A percentile compares a stretch with the other conserved stretches of the same genome.
Conservation (phyloP, 768 basidiomycete genomes). For the Suillus cothurnatus region DNA sequence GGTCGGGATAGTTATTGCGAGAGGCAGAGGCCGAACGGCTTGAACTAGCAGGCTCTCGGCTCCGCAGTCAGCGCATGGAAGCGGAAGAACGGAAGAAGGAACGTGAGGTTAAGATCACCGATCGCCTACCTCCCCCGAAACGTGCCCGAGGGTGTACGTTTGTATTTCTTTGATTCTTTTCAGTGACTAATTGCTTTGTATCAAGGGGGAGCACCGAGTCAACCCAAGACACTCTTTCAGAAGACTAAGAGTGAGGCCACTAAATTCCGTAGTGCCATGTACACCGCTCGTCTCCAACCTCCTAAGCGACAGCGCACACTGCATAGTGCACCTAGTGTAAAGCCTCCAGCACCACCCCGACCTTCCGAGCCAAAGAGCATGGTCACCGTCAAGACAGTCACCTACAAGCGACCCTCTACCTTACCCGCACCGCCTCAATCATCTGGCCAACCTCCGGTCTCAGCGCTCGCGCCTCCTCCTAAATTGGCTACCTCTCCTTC, state of each 20-base stretch:
- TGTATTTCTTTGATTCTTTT: not conserved
- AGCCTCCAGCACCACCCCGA: constrained; percentile 37
- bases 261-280: constrained; percentile 65
- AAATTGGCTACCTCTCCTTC: constrained; percentile 34
- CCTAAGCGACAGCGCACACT: constrained; percentile 47
- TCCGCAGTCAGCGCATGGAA: constrained; percentile 68
- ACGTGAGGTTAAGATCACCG: constrained; percentile 74
- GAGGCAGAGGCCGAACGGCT: constrained; percentile 64
- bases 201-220: constrained; percentile 41
- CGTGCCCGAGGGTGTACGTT: constrained; percentile 43
- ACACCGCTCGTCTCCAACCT: constrained; percentile 51
- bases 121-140: constrained; percentile 66
- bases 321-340: constrained; percentile 35
- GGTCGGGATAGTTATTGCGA: constrained; percentile 47
- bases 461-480: constrained; percentile 9
- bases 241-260: constrained; percentile 74
- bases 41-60: constrained; percentile 60
- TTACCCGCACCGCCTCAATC: constrained; percentile 17
- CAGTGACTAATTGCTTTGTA: constrained; percentile 12
- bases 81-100: constrained; percentile 77
- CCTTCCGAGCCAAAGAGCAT: constrained; percentile 38
- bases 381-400: constrained; percentile 55
- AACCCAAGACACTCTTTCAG: constrained; percentile 74
- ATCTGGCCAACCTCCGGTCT: not conserved
- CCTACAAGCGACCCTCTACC: constrained; percentile 38